Conservation (phyloP, 108 stramenopile species). For the Skeletonema grethae region DNA sequence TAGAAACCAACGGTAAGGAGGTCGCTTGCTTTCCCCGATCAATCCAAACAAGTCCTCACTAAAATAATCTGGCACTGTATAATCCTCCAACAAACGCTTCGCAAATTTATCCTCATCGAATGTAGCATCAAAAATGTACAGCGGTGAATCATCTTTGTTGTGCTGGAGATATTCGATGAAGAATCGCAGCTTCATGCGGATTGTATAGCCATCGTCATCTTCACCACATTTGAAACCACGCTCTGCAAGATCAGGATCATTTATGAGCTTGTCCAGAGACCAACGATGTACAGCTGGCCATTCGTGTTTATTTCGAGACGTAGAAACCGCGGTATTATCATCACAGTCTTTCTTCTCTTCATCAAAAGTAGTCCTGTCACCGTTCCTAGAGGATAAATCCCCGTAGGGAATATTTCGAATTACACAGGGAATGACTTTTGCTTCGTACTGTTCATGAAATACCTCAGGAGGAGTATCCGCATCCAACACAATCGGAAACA, state of each 20-base stretch:
- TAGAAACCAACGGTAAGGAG: constrained; percentile 98
- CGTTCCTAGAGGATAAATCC: background rate
- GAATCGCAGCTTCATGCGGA: constrained; percentile 90
- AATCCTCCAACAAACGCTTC: constrained; percentile 66
- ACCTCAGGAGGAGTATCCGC: constrained; percentile 51
- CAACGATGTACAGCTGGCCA: constrained; percentile 75
- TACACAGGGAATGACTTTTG: constrained; percentile 61
- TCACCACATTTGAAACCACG: constrained; percentile 94
- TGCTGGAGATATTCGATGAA: constrained; percentile 83
- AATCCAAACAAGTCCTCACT: constrained; percentile 92
- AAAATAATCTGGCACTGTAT: constrained; percentile 93
- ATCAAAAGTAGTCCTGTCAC: constrained; percentile 4
- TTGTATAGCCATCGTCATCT: constrained; percentile 92
- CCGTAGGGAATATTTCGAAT: constrained; percentile 74
- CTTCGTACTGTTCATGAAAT: constrained; percentile 70
- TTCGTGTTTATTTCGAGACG: background rate
- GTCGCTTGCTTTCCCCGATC: constrained; percentile 90
- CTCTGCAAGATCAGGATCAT: constrained; percentile 52
- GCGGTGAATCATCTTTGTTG: constrained; percentile 94
- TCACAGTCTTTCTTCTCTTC: constrained; percentile 30
- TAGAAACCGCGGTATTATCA: background rate
- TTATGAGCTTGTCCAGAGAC: constrained; percentile 53
- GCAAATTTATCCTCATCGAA: constrained; percentile 86
- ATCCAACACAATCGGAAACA: constrained; percentile 67
- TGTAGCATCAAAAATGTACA: constrained; percentile 96